A percentile compares a stretch with the other conserved stretches of the same genome.
Evolutionary conservation across 176 grass and related monocot genomes (phyloP).

Genomic region (Themeda triandra): DNA sequence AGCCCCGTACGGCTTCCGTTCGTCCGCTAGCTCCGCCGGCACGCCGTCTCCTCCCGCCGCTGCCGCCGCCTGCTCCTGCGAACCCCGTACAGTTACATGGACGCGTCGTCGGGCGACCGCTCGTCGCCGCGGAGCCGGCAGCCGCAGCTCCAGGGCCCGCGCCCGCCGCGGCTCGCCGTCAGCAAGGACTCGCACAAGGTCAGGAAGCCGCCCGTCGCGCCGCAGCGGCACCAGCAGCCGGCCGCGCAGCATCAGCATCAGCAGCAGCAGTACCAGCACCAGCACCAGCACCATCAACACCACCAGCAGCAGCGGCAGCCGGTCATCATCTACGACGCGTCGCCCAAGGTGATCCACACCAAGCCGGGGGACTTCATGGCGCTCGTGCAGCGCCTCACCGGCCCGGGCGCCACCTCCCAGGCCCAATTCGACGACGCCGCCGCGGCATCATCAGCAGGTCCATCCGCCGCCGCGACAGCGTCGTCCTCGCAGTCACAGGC

Average conservation of each 20-base stretch:
- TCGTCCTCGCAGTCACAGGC: not conserved
- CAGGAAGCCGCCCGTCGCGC: slow-evolving; percentile 74
- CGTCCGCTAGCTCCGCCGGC: not conserved
- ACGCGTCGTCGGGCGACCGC: slow-evolving; percentile 31
- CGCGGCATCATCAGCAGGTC: not conserved
- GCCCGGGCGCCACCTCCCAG: slow-evolving; percentile 23
- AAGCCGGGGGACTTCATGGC: slow-evolving; percentile 84
- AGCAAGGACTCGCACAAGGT: slow-evolving; percentile 82
- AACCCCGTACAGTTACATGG: slow-evolving; percentile 27
- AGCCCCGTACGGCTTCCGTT: not conserved
- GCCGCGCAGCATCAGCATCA: not conserved
- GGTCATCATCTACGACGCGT: slow-evolving; percentile 87
- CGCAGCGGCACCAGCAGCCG: slow-evolving; percentile 20
- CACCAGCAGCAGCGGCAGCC: slow-evolving; percentile 24
- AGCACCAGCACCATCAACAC: not conserved
- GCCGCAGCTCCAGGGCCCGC: slow-evolving; percentile 71
- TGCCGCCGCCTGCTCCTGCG: not conserved
- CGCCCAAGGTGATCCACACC: slow-evolving; percentile 90
- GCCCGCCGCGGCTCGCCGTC: slow-evolving; percentile 65
- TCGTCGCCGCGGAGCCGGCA: slow-evolving; percentile 64
- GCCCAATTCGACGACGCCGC: not conserved
- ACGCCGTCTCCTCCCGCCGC: not conserved
- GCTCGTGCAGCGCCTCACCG: slow-evolving; percentile 87
- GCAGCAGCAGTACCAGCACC: not conserved
- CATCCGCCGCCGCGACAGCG: not conserved